Base-by-base conservation (phyloP, 768 basidiomycete genomes). In the Paxillus ammoniavirescens region DNA sequence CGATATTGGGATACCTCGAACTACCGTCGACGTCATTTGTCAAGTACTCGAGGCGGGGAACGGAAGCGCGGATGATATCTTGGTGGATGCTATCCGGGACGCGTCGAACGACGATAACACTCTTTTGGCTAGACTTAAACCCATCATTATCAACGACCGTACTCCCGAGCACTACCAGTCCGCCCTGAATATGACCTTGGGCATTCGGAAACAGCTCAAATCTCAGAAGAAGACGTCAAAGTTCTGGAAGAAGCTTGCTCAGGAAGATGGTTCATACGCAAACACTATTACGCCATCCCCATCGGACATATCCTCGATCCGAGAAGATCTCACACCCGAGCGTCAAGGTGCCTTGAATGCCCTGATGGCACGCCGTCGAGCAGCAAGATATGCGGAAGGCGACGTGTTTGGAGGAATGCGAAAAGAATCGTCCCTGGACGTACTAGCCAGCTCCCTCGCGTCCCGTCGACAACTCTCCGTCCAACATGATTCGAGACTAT, bases 211-310 rank as follows among this genome's bases (percentile, higher is more conserved):
- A 51, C 74, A 78, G 48, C 74, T 79, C 44, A 73, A 70, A 36
- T 68, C 74, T 40, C 70, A 69, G 49, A 77, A 66, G 65, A 80
- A 78, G 50, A 62, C 65, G 33, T 62, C 72, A 54, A 77, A 75
- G 45, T 80, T 76, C 41, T 81, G 75, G 76, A 79, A 77, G 62
- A 71, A 65, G 23, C 61, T 73, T 12, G 77, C 77, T 15, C 66
- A 72, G 46, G 69, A 67, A 55, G 64, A 71, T 50, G 53, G 45
- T 44, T 49, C 43, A 43, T 56, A 68, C 10, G 36, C 56, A 42
- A 52, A 33, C 26, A 56, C 38, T 1, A 40, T 71, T 41, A 70
- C 71, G 0, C 69, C 70, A 12, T 68, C 66, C 3, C 60, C 68
- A 6, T 72, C 70, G 6, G 58, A 66, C 38, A 62, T 71, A 33